Evolutionary conservation across 2,329 filamentous ascomycete species (phyloP), one percentile per base, ranked within the genome.

Genomic region (Colletotrichum paranaense): DNA sequence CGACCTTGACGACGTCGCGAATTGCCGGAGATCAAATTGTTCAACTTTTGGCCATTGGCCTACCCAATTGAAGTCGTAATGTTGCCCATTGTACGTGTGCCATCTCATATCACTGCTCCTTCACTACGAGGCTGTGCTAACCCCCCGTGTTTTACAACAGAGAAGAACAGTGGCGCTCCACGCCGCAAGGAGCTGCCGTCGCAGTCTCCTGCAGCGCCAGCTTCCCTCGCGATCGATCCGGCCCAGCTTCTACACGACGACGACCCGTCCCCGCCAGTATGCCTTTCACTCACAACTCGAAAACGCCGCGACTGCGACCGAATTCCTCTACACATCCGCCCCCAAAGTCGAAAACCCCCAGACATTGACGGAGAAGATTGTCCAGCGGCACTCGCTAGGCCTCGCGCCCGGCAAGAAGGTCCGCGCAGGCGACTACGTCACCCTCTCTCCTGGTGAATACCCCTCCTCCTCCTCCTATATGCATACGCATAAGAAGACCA

Each of bases 281-380:
- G 88, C 88, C 72, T 94, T 94, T 78, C 90, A 90, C 71, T 88
- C 91, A 2, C 89, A 93, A 80, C 86, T 90, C 68, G 88, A 92
- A 72, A 88, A 88, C 75, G 82, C 88, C 2, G 72, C 78, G 38
- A 78, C 83, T 5, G 85, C 90, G 4, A 84, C 88, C 58, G 86
- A 88, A 52, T 82, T 93, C 73, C 86, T 92, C 67, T 86, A 88
- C 55, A 86, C 89, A 38, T 81, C 86, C 66, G 84, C 85, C 76
- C 78, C 81, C n/a, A 67, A 79, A 1, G 38, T 62, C 3, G 75
- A 46, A 74, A 76, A 65, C 2, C 89, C 94, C 0, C 95, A 98
- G 83, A 98, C 94, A 3, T 84, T 98, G 64, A 97, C 94, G 3
- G 95, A 98, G 82, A 98, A 98, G 87, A 98, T 98, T 72, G 92